phyloP scores from a whole-genome alignment of 192 early-diverging fungal species.

The Entophlyctis luteolus region DNA sequence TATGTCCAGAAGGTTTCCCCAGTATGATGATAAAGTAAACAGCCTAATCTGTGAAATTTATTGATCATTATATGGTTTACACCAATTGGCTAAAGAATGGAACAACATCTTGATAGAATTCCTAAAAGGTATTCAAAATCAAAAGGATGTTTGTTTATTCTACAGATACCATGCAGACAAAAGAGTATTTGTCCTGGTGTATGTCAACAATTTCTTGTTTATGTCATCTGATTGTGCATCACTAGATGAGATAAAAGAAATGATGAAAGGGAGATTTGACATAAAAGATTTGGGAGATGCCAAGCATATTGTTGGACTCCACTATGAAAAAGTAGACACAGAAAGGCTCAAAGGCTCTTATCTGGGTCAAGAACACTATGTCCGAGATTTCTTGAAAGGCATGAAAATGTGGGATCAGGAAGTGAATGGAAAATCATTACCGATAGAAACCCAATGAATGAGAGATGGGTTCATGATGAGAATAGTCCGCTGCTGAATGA shows the following conservation, averaged over 20 bases:
- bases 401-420: slow-evolving; percentile 7
- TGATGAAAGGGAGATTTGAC: not conserved
- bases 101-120: not conserved
- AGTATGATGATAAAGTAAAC: not conserved
- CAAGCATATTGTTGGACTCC: slow-evolving; percentile 7
- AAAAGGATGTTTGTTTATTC: slow-evolving; percentile 12
- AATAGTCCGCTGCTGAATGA: not conserved
- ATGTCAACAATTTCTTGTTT: slow-evolving; percentile 19
- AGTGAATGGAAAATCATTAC: not conserved
- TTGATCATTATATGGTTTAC: not conserved
- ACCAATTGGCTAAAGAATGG: slow-evolving; percentile 11
- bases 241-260: not conserved
- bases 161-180: not conserved
- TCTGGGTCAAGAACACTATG: not conserved
- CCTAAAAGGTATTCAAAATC: not conserved
- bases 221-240: not conserved
- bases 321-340: slow-evolving; percentile 4
- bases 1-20: not conserved
- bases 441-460: slow-evolving; percentile 3
- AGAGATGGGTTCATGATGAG: not conserved
- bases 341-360: not conserved
- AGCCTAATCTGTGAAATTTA: not conserved
- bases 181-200: slow-evolving; percentile 1
- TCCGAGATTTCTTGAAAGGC: not conserved
- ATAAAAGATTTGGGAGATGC: slow-evolving; percentile 10